These are phyloP conservation scores for Pseudoperonospora humuli DNA, from an alignment of 352 stramenopile genomes.

Conservation along the genomic window DNA sequence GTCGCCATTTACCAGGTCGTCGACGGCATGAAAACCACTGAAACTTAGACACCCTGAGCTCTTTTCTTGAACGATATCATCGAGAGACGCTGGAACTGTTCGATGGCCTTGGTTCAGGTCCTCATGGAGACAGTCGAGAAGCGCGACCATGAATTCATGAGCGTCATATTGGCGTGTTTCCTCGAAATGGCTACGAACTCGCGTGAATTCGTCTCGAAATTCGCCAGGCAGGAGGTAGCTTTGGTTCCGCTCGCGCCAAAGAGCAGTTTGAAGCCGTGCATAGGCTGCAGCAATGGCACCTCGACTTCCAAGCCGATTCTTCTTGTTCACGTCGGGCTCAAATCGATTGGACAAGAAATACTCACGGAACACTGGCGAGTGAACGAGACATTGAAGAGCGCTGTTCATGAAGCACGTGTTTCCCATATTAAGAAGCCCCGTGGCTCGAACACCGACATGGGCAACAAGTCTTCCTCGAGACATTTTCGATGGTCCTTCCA, in stretches of 20 bases:
- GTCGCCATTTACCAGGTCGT: conserved; percentile 31
- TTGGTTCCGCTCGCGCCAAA: conserved; percentile 53
- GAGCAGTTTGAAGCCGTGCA: conserved; percentile 54
- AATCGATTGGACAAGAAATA: conserved; percentile 93
- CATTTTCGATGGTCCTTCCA: conserved; percentile 23
- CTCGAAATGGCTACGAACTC: conserved; percentile 54
- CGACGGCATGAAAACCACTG: conserved; percentile 21
- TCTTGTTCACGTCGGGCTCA: conserved; percentile 89
- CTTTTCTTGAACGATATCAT: conserved; percentile 20
- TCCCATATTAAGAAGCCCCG: conserved; percentile 70
- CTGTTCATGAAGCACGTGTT: conserved; percentile 89
- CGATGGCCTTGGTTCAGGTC: conserved; percentile 90
- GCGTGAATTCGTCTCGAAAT: conserved; percentile 68
- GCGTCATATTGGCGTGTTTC: conserved; percentile 92
- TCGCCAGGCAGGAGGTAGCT: conserved; percentile 38
- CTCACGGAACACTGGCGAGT: conserved; percentile 90
- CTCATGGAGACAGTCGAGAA: conserved; percentile 98
- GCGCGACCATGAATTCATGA: conserved; percentile 92
- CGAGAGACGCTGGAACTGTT: conserved; percentile 1
- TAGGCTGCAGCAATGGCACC: conserved; percentile 89
- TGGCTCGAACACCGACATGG: conserved; percentile 42
- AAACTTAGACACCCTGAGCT: conserved; percentile 28
- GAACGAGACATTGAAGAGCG: conserved; percentile 88
- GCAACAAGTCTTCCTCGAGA: conserved; percentile 26
- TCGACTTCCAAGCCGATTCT: conserved; percentile 88